Base-by-base conservation (phyloP, 495 filamentous ascomycete species). In the Aspergillus asperescens region DNA sequence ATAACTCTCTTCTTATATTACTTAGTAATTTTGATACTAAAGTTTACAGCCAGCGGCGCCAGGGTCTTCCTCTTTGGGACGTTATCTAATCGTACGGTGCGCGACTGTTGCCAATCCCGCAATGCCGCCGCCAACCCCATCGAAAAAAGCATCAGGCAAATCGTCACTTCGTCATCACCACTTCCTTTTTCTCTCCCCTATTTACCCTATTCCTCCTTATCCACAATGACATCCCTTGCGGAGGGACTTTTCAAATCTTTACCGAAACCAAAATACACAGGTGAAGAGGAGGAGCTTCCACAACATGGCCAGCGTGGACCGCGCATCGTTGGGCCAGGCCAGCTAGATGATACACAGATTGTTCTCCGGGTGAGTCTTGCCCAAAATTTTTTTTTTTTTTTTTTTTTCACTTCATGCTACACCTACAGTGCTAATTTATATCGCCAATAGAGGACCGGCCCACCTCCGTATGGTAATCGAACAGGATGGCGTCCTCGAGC, bases 231-330 rank as follows among this genome's bases (percentile, higher is more conserved):
- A 46, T 86, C 81, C 35, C 78, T 92, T 63, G 81, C 86, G 44
- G 78, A 85, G 18, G 86, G 89, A 25, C 82, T 98, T 25, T 80
- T 90, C 22, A 85, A 84, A 65, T 82, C 86, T 37, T 78, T 98
- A 12, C 93, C 93, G 0, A 92, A 90, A 54, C 94, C 93, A 13
- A 90, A 88, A 67, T 91, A 96, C 64, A 84, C 78, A 13, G 88
- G 86, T 44, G 88, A 94, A 62, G 81, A 90, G 65, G 90, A 94
- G 66, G 85, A 93, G 60, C 68, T 87, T 18, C 85, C 88, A 20
- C 69, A 74, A 47, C 81, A 87, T 63, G 79, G 85, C 19, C 85
- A 87, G 64, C 81, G 81, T 66, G 88, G 88, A 52, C 84, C 87
- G 20, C 81, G 88, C 62, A 84, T 96, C 41, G 74, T 96, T 35